phyloP scores from a whole-genome alignment of 805 yeast species.

The Vanderwaltozyma verrucispora region DNA sequence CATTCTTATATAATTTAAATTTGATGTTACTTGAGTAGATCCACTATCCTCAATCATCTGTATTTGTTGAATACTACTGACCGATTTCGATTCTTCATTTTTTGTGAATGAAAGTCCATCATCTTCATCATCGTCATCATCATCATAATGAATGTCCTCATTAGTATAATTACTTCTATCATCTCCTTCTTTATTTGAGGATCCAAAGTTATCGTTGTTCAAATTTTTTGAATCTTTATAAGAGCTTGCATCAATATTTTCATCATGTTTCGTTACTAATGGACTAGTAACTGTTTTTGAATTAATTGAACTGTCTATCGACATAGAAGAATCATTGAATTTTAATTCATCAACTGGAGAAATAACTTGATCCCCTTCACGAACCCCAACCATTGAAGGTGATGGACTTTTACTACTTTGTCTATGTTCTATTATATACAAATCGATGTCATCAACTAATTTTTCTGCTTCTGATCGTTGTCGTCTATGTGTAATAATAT shows the following conservation, averaged over 20 bases:
- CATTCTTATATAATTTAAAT: too few relatives aligned
- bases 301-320: background rate
- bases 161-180: too few relatives aligned
- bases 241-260: too few relatives aligned
- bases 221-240: too few relatives aligned
- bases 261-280: background rate
- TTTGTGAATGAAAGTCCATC: conserved; percentile 3
- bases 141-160: background rate
- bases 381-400: background rate
- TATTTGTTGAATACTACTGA: background rate
- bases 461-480: conserved; percentile 28
- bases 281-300: background rate
- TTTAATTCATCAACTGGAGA: background rate
- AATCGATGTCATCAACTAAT: conserved; percentile 26
- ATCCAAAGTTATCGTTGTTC: too few relatives aligned
- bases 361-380: background rate
- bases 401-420: conserved; percentile 7
- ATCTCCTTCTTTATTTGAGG: too few relatives aligned
- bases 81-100: background rate
- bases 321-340: background rate
- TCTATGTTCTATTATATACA: conserved; percentile 11
- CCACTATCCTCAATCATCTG: background rate
- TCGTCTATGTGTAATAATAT: background rate
- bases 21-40: too few relatives aligned
- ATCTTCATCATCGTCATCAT: background rate